phyloP scores from a whole-genome alignment of 805 yeast species.

The Cyberlindnera petersonii region DNA sequence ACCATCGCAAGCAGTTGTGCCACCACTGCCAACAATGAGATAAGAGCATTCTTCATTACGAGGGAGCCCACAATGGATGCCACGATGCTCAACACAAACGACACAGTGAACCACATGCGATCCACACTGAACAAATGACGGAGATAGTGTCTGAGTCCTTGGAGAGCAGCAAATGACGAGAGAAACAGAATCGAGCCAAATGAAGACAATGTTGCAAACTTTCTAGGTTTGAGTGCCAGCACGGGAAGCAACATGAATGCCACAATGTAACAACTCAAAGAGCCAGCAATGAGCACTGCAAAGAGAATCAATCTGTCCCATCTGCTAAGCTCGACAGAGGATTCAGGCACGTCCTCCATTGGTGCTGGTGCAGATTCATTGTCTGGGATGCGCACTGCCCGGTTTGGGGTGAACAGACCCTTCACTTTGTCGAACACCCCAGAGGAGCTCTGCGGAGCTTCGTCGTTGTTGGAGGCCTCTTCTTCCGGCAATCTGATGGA shows the following conservation, averaged over 20 bases:
- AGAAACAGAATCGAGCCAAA: conserved; percentile 20
- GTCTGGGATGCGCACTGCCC: conserved; percentile 3
- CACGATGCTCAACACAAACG: conserved; percentile 12
- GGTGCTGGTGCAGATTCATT: conserved; percentile 5
- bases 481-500: conserved; percentile 17
- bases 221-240: conserved; percentile 17
- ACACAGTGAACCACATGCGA: conserved; percentile 19
- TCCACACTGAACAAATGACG: conserved; percentile 16
- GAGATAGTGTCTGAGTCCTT: conserved; percentile 13
- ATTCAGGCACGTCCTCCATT: conserved; percentile 5
- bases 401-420: background rate
- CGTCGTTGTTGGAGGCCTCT: conserved; percentile 5
- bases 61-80: conserved; percentile 13
- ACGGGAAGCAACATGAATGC: conserved; percentile 19
- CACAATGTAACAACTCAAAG: conserved; percentile 20
- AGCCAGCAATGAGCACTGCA: conserved; percentile 20
- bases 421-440: conserved; percentile 8
- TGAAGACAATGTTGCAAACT: conserved; percentile 19
- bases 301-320: conserved; percentile 21
- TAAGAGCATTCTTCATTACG: conserved; percentile 11
- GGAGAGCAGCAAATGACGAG: conserved; percentile 16
- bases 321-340: conserved; percentile 11
- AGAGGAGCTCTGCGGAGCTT: background rate
- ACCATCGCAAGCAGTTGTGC: conserved; percentile 13
- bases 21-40: conserved; percentile 12